Base-by-base conservation (phyloP, 2,329 filamentous ascomycete genomes). In the Neonectria coccinea region DNA sequence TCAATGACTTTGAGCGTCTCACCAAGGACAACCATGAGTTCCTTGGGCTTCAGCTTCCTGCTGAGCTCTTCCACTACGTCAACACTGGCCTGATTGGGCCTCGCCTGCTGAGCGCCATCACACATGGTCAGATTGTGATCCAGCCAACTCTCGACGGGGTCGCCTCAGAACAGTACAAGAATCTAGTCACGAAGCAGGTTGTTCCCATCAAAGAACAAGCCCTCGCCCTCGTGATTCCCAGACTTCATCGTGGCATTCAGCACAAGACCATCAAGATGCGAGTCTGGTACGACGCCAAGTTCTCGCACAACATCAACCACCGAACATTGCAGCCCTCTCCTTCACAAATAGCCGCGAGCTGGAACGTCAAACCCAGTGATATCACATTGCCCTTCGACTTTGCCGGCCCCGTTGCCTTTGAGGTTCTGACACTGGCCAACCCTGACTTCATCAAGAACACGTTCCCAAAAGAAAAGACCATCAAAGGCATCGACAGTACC, bases 11-110 rank as follows among this genome's bases (percentile, higher is more conserved):
- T 59, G 91, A 92, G 8, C 85, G 88, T 59, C 87, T 94, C 20
- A 94, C 96, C 2, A 87, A 86, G 50, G 94, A 98, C 76, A 90
- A 96, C 69, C 92, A 97, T 75, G 91, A 95, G 74, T 94, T 97
- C 75, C 88, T 97, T 66, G 94, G 94, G n/a, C 88, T 97, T 64
- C 91, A 94, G 64, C 84, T 99, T 5, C 94, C 96, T 0, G 89
- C 94, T 44, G 96, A 99, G 79, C 84, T 98, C 18, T 94, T 95
- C 77, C 92, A 93, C 78, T 98, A 98, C 77, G 85, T 97, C 54
- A 94, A 93, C 63, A 90, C 88, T 56, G 96, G 93, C 36, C 82
- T 97, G 47, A 88, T 98, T 68, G 89, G 92, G 29, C 85, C 93
- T 25, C 89, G 92, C 52, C 84, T 97, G 41, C 86, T 97, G 12